These are phyloP conservation scores for Trypanosoma rangeli DNA, from an alignment of 208 protist genomes.

Conservation along the genomic window DNA sequence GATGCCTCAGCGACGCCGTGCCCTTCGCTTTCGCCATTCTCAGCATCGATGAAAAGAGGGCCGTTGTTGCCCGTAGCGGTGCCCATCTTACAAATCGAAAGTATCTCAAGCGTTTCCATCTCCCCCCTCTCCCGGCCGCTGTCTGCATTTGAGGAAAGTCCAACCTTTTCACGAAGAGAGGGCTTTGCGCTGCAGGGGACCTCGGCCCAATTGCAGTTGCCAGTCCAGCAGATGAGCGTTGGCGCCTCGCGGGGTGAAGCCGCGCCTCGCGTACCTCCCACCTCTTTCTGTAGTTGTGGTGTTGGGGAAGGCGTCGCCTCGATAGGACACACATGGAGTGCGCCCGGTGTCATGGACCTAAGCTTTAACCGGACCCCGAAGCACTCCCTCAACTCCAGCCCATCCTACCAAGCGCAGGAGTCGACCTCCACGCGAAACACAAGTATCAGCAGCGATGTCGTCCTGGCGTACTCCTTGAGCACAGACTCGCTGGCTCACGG, in stretches of 20 bases:
- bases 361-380: not conserved
- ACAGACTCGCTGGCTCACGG: not conserved
- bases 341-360: not conserved
- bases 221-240: not conserved
- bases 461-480: not conserved
- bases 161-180: conserved; percentile 19
- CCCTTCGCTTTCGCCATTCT: conserved; percentile 17
- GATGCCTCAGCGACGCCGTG: conserved; percentile 13
- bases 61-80: not conserved
- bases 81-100: conserved; percentile 3
- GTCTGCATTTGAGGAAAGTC: conserved; percentile 24
- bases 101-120: conserved; percentile 34
- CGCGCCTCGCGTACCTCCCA: not conserved
- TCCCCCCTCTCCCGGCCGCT: conserved; percentile 46
- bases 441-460: conserved; percentile 8
- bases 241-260: not conserved
- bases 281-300: not conserved
- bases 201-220: not conserved
- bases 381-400: not conserved
- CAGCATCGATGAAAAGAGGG: conserved; percentile 8
- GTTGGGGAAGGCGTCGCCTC: not conserved
- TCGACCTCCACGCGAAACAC: not conserved
- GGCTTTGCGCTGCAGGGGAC: conserved; percentile 16
- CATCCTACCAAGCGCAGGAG: not conserved
- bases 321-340: not conserved